Base-by-base conservation (phyloP, 345 rosid genomes). In the Citrus cavaleriei region DNA sequence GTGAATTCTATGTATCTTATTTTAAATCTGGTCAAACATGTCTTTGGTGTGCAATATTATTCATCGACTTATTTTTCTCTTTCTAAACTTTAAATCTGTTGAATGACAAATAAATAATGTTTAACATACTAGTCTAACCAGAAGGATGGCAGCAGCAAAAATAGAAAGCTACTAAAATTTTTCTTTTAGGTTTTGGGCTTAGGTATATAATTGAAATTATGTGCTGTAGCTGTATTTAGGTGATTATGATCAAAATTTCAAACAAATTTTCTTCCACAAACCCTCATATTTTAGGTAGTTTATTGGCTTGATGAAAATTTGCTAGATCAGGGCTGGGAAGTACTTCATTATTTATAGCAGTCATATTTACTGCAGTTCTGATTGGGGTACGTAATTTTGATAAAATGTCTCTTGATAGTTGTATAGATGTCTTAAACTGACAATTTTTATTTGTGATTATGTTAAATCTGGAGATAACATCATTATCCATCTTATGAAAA, bases 401-500 rank as follows among this genome's bases (percentile, higher is more conserved):
- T n/a, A 51, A 51, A 16, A 49, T 37, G 25, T 58, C 64, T 24
- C 35, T 59, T 37, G 60, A 32, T 35, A n/a, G 22, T 34, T 35
- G 16, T 38, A 73, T 73, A 38, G 67, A 73, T 19, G 38, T 60
- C 30, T 59, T 19, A 60, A 73, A 60, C n/a, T 54, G 51, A 58
- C 25, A 55, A 58, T 10, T 4, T 51, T 60, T 73, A 46, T 7
- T 14, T 16, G 10, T 22, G 12, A 12, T 22, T 40, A 59, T 13
- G 10, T 67, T 34, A 42, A 55, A 37, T 65, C 28, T 21, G 38
- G 38, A 35, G 40, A 58, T 63, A 51, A 51, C 38, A 59, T 64
- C 51, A 54, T 61, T 60, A 58, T 69, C 60, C 38, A 72, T 14
- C 59, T 66, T 14, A 58, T 61, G 42, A 77, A 80, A 30, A 74